A percentile compares a stretch with the other conserved stretches of the same genome.
Evolutionary conservation across 306 rosid genomes (phyloP).

Genomic region (Glycyrrhiza uralensis): DNA sequence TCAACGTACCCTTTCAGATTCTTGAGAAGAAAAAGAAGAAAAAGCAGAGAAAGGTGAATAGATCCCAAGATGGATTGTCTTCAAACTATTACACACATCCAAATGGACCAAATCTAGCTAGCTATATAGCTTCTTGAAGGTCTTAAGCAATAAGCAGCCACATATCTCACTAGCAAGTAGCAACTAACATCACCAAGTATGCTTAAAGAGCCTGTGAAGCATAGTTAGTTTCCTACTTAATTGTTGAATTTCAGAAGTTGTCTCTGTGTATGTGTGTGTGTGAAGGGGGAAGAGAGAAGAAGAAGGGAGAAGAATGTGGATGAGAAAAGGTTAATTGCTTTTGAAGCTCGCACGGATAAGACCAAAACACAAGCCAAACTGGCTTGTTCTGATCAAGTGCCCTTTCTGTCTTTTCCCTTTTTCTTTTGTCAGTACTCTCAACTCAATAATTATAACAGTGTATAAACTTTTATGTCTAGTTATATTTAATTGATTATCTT

Average conservation of each 20-base stretch:
- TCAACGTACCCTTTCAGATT: constrained; percentile 11
- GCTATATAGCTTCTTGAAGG: too few relatives aligned
- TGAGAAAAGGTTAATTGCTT: constrained; percentile 54
- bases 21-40: not conserved
- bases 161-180: not conserved
- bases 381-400: constrained; percentile 62
- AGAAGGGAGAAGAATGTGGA: constrained; percentile 44
- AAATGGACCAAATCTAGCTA: not conserved
- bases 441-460: too few relatives aligned
- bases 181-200: not conserved
- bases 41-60: constrained; percentile 9
- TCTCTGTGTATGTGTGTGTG: constrained; percentile 7
- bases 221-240: constrained; percentile 4
- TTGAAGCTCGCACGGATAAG: constrained; percentile 54
- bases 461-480: too few relatives aligned
- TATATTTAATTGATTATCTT: too few relatives aligned
- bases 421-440: not conserved
- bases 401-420: constrained; percentile 79
- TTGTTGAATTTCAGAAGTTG: constrained; percentile 29
- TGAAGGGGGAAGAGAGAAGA: constrained; percentile 25
- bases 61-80: constrained; percentile 22
- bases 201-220: not conserved
- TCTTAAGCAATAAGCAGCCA: not conserved
- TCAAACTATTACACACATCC: not conserved
- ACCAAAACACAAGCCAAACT: constrained; percentile 70